Evolutionary conservation across 176 grass and related monocot species (phyloP), one percentile per base, ranked within the genome.

Genomic region (Lolium rigidum): DNA sequence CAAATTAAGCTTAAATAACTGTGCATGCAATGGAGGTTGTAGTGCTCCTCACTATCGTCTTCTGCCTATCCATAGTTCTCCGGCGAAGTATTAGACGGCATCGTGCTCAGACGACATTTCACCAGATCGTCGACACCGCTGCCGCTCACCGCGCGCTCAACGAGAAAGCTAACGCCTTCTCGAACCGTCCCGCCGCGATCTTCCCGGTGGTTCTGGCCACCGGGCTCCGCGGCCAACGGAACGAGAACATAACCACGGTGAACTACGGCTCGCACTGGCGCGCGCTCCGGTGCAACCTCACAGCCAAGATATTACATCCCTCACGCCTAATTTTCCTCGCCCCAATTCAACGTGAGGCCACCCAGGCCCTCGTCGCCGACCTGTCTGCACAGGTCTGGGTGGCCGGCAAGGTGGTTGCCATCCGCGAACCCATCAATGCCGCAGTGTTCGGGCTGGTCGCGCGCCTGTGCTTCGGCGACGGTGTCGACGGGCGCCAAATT

Each of bases 191-290:
- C 3, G 24, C 12, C 10, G 11, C 9, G 10, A 31, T 39, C 80
- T 43, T 60, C 57, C 57, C 57, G 15, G 57, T 60, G 9, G 18
- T 9, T 0, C 20, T 60, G 3, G 57, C 57, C 9, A 60, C 57
- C 20, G 3, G 20, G 6, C 8, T 10, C 9, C 7, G 9, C 57
- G 57, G 57, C 57, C 20, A 60, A 21, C 57, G 20, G 20, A 60
- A 60, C 57, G 57, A 60, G 20, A 60, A 60, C 57, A 60, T 60
- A 22, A 60, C n/a, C 57, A 60, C 57, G 57, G 57, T 60, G 57
- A 9, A 21, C 20, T 60, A 60, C n/a, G 57, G 57, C 57, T 15
- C 57, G 57, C 57, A 22, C 57, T 60, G 57, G 57, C 21, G 7
- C 2, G 57, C 57, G 20, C 57, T 60, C 57, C 57, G 57, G 1